Conservation (phyloP, 2,329 filamentous ascomycete genomes). For the Rutstroemia sp. region DNA sequence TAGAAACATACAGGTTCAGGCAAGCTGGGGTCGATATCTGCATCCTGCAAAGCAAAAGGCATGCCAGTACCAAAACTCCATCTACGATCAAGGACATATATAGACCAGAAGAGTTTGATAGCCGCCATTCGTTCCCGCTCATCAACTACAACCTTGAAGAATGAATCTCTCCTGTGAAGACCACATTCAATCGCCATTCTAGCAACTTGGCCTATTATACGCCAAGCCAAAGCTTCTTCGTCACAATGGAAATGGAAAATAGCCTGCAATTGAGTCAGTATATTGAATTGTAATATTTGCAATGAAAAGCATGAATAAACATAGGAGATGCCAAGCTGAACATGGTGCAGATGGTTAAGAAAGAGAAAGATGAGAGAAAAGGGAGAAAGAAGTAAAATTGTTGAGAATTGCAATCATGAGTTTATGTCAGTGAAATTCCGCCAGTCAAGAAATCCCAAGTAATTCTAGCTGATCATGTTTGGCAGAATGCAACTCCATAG, state of each 20-base stretch:
- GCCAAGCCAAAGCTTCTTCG: slow-evolving; percentile 80
- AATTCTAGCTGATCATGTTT: too few species aligned
- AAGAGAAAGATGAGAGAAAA: too few species aligned
- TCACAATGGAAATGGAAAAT: slow-evolving; percentile 81
- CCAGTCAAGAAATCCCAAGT: too few species aligned
- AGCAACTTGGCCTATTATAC: slow-evolving; percentile 75
- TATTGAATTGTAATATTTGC: slow-evolving; percentile 29
- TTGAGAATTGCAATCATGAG: too few species aligned
- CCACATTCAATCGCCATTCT: slow-evolving; percentile 75
- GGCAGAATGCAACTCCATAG: too few species aligned
- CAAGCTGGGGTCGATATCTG: slow-evolving; percentile 73
- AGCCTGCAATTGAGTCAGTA: slow-evolving; percentile 40
- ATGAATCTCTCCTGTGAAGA: slow-evolving; percentile 69
- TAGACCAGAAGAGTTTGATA: slow-evolving; percentile 74
- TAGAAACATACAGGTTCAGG: slow-evolving; percentile 62
- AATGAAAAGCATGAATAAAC: too few species aligned
- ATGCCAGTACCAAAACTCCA: slow-evolving; percentile 89
- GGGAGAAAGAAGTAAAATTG: too few species aligned
- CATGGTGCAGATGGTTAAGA: too few species aligned
- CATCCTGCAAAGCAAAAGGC: slow-evolving; percentile 77
- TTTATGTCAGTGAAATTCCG: too few species aligned
- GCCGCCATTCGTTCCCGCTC: slow-evolving; percentile 61
- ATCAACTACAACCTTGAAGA: slow-evolving; percentile 58
- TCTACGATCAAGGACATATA: slow-evolving; percentile 76
- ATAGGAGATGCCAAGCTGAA: too few species aligned